Conservation (phyloP, 495 filamentous ascomycete genomes). For the Penicillium coprophilum region DNA sequence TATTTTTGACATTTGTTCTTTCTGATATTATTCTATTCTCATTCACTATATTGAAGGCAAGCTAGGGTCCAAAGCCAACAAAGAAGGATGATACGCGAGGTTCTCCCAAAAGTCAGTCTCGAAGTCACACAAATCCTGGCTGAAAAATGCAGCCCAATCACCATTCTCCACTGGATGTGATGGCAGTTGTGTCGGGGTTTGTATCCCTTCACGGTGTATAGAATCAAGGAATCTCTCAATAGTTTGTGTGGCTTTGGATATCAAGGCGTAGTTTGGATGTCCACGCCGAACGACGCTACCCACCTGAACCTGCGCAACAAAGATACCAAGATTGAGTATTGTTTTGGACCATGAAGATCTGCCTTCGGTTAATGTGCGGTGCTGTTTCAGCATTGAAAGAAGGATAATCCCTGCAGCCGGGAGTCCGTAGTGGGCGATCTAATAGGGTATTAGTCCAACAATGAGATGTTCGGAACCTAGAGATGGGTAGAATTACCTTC, state of each 20-base stretch:
- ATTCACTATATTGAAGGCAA: constrained; percentile 18
- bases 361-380: constrained; percentile 5
- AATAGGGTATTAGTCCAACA: neutral
- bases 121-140: constrained; percentile 36
- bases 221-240: constrained; percentile 37
- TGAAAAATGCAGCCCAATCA: constrained; percentile 31
- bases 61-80: constrained; percentile 25
- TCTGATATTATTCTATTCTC: neutral
- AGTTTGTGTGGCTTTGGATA: constrained; percentile 33
- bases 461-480: no score
- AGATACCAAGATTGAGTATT: constrained; percentile 36
- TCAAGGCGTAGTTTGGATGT: constrained; percentile 38
- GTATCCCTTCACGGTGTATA: constrained; percentile 23
- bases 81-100: constrained; percentile 34
- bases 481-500: constrained; percentile 29
- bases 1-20: neutral
- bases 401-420: constrained; percentile 43
- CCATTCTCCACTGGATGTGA: constrained; percentile 19
- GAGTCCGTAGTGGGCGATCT: constrained; percentile 41
- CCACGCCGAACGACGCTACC: constrained; percentile 34
- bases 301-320: constrained; percentile 40
- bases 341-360: constrained; percentile 29
- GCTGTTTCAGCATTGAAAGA: constrained; percentile 36
- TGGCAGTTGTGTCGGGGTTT: constrained; percentile 2
- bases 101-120: constrained; percentile 36